Evolutionary conservation across 2,329 filamentous ascomycete genomes (phyloP).

Genomic region (Epichloe uncinata): DNA sequence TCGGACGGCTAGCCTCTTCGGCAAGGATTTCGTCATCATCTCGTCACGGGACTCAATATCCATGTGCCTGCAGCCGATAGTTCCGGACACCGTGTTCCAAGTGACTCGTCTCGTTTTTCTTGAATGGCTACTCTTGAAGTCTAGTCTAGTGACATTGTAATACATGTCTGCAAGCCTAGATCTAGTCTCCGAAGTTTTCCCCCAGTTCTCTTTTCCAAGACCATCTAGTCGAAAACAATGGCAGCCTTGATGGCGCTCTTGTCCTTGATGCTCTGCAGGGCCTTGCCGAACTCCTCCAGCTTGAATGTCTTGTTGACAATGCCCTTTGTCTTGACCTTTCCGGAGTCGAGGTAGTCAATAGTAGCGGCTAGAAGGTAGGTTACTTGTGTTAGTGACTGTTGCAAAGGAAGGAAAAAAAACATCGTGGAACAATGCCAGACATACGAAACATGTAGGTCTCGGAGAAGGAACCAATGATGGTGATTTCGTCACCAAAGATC

Average conservation of each 20-base stretch:
- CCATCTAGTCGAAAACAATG: constrained; percentile 49
- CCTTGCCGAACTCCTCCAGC: constrained; percentile 60
- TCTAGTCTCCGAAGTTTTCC: neutral
- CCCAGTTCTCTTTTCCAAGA: neutral
- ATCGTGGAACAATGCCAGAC: constrained; percentile 9
- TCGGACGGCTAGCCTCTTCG: neutral
- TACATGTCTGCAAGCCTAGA: neutral
- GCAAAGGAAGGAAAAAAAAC: no score
- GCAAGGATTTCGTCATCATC: neutral
- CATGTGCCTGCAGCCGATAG: neutral
- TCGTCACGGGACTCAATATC: neutral
- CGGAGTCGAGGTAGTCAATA: constrained; percentile 40
- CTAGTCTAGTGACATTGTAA: neutral
- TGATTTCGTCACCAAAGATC: constrained; percentile 58
- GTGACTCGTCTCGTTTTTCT: neutral
- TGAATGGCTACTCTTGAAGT: neutral
- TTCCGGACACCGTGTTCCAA: neutral
- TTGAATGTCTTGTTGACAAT: constrained; percentile 63
- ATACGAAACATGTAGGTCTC: constrained; percentile 59
- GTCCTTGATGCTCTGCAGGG: constrained; percentile 56
- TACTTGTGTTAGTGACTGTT: neutral
- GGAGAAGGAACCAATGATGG: constrained; percentile 59
- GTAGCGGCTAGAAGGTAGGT: constrained; percentile 23
- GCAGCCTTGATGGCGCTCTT: constrained; percentile 64
- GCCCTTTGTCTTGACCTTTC: constrained; percentile 49